Conservation (phyloP, 2,329 filamentous ascomycete genomes). For the Juglanconis oblonga region DNA sequence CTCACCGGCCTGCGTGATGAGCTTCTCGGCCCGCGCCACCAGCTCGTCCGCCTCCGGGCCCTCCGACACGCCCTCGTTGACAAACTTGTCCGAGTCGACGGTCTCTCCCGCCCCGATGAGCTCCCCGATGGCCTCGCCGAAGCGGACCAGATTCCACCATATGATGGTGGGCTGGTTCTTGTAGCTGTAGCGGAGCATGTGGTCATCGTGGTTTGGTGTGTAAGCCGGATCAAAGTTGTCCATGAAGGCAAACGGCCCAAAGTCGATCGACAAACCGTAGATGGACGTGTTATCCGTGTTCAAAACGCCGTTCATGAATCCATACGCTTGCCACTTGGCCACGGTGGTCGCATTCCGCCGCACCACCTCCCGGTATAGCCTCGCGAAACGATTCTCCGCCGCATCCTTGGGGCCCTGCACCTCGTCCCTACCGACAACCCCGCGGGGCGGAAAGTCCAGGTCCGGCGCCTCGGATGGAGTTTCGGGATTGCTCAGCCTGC, state of each 20-base stretch:
- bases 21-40: conserved; percentile 73
- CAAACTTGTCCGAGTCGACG: conserved; percentile 71
- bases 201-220: conserved; percentile 95
- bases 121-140: conserved; percentile 87
- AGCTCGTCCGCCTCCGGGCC: conserved; percentile 63
- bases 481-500: conserved; percentile 49
- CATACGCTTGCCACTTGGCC: conserved; percentile 94
- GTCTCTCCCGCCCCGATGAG: conserved; percentile 72
- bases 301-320: conserved; percentile 98
- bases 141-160: conserved; percentile 95
- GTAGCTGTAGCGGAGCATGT: conserved; percentile 83
- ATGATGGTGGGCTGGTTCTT: conserved; percentile 93
- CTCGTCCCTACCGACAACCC: conserved; percentile 49
- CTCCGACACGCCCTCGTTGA: conserved; percentile 67
- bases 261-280: conserved; percentile 85
- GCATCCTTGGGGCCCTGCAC: conserved; percentile 65
- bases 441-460: conserved; percentile 40
- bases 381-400: conserved; percentile 81
- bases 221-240: conserved; percentile 94
- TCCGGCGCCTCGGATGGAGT: conserved; percentile 42
- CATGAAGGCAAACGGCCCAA: conserved; percentile 95
- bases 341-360: conserved; percentile 84
- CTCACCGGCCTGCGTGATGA: conserved; percentile 78
- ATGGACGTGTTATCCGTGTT: conserved; percentile 98
- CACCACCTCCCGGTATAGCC: conserved; percentile 83